Percentiles rank a stretch among this genome's conserved stretches.
phyloP scores from a whole-genome alignment of 768 basidiomycete species.

The Suillus ampliporus region DNA sequence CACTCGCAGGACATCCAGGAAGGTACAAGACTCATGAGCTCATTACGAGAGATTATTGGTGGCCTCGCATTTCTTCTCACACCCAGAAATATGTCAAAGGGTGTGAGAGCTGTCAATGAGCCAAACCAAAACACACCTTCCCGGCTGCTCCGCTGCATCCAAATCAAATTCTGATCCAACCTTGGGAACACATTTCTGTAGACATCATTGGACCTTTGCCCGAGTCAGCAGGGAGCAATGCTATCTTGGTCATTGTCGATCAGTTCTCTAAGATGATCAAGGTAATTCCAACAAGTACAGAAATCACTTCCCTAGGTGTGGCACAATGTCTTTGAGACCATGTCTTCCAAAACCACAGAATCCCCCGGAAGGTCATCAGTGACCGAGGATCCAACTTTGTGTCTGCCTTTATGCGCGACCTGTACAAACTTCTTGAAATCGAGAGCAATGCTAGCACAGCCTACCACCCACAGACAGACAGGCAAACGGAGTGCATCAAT shows the following conservation, averaged over 20 bases:
- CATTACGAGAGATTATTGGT: slow-evolving; percentile 22
- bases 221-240: slow-evolving; percentile 32
- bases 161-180: slow-evolving; percentile 10
- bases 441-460: slow-evolving; percentile 43
- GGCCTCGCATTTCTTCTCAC: slow-evolving; percentile 17
- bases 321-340: slow-evolving; percentile 28
- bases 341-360: slow-evolving; percentile 10
- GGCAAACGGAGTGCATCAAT: slow-evolving; percentile 47
- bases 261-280: slow-evolving; percentile 44
- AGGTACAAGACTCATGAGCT: slow-evolving; percentile 17
- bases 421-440: slow-evolving; percentile 39
- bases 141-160: slow-evolving; percentile 43
- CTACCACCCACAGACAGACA: slow-evolving; percentile 48
- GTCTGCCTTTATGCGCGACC: slow-evolving; percentile 32
- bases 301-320: slow-evolving; percentile 35
- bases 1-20: not conserved
- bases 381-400: slow-evolving; percentile 18
- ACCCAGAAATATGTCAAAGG: slow-evolving; percentile 15
- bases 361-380: slow-evolving; percentile 13
- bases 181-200: slow-evolving; percentile 39
- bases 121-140: not conserved
- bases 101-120: slow-evolving; percentile 17
- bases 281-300: slow-evolving; percentile 44
- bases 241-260: slow-evolving; percentile 37
- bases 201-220: slow-evolving; percentile 43